Percentiles rank a stretch among this genome's conserved stretches.
Conservation (phyloP, 163 green algal species). For the Scenedesmus sp. region DNA sequence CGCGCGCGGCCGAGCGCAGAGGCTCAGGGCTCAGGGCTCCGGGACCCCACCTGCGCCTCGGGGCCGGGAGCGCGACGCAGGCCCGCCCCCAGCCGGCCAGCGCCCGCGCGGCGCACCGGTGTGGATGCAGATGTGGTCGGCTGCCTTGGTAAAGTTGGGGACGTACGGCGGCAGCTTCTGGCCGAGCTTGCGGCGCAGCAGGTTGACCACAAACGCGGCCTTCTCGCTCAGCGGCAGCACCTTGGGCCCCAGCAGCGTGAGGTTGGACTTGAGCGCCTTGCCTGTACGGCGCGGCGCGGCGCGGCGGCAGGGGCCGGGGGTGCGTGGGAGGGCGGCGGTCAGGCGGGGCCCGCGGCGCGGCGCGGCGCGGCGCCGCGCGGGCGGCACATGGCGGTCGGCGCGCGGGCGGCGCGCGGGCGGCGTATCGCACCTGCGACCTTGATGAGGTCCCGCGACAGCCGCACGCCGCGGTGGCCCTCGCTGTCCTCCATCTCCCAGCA, state of each 20-base stretch:
- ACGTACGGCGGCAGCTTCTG: constrained; percentile 84
- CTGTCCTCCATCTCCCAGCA: constrained; percentile 93
- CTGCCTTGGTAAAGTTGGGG: constrained; percentile 95
- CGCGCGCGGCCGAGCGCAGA: too few species aligned
- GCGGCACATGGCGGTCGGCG: too few species aligned
- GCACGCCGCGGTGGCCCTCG: constrained; percentile 66
- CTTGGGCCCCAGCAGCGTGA: constrained; percentile 90
- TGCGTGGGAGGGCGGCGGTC: too few species aligned
- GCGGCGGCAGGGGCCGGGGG: too few species aligned
- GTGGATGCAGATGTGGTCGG: constrained; percentile 99
- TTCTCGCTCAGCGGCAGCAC: constrained; percentile 88
- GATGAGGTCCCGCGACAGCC: constrained; percentile 88
- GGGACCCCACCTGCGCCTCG: background rate
- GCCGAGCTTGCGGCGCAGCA: constrained; percentile 73
- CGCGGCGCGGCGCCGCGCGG: too few species aligned
- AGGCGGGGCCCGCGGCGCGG: too few species aligned
- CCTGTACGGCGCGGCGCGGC: too few species aligned
- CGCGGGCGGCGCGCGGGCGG: too few species aligned
- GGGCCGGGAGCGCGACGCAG: background rate
- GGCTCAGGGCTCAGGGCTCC: background rate
- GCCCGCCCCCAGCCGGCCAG: too few species aligned
- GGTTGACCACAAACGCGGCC: constrained; percentile 86
- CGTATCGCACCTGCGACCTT: constrained; percentile 67
- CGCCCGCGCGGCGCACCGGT: constrained; percentile 63
- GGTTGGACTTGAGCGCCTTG: constrained; percentile 78